These are phyloP conservation scores for Mercurialis annua DNA, from an alignment of 345 rosid species.

Conservation along the genomic window DNA sequence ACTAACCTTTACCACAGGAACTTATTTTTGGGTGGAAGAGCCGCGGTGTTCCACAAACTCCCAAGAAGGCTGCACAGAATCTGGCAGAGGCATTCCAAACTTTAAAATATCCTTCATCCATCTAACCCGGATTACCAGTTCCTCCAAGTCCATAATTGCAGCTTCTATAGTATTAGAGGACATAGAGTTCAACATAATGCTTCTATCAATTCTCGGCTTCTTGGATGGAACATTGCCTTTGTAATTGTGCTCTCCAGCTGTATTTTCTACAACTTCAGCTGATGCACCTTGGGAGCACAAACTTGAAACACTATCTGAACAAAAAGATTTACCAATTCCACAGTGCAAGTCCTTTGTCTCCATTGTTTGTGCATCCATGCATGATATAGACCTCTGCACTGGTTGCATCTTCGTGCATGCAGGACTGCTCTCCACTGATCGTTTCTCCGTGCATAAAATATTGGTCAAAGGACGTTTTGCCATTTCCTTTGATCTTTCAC, in stretches of 20 bases:
- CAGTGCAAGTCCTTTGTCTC: constrained; percentile 16
- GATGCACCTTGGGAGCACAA: constrained; percentile 20
- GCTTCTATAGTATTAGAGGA: constrained; percentile 49
- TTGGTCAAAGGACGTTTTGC: constrained; percentile 14
- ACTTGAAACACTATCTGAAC: constrained; percentile 34
- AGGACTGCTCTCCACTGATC: neutral
- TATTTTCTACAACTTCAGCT: constrained; percentile 16
- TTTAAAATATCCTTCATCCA: constrained; percentile 48
- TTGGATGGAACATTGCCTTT: constrained; percentile 17
- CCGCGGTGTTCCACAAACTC: constrained; percentile 42
- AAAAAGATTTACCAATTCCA: constrained; percentile 20
- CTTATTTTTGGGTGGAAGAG: constrained; percentile 3
- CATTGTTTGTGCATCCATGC: neutral
- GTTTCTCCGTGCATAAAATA: neutral
- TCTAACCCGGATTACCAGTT: constrained; percentile 44
- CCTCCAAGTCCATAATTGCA: constrained; percentile 61
- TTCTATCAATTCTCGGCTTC: constrained; percentile 28
- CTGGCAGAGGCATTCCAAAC: constrained; percentile 25
- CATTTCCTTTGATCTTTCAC: constrained; percentile 3
- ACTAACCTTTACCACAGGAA: constrained; percentile 1
- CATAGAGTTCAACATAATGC: constrained; percentile 32
- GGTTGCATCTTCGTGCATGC: constrained; percentile 6
- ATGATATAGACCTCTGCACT: constrained; percentile 9
- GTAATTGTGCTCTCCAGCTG: constrained; percentile 8
- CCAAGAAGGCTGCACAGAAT: constrained; percentile 33